A percentile compares a stretch with the other conserved stretches of the same genome.
Evolutionary conservation across 306 rosid species (phyloP).

Genomic region (Prunus mume): DNA sequence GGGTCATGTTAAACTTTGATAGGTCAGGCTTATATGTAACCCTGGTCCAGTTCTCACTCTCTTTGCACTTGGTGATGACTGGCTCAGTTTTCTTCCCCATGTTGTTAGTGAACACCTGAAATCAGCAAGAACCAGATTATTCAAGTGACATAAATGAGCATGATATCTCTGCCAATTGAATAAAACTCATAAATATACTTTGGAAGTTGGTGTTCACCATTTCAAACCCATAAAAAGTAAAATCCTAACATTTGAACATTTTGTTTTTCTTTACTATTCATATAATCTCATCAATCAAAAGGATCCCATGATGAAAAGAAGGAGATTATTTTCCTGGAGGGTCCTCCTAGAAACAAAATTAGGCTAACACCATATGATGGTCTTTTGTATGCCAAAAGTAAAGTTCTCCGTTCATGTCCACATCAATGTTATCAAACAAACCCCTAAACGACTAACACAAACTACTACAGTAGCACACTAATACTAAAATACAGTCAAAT

Average conservation of each 20-base stretch:
- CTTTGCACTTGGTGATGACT: slow-evolving; percentile 70
- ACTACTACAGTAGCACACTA: neutral
- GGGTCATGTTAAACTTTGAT: slow-evolving; percentile 70
- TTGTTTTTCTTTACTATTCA: neutral
- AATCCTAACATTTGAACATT: neutral
- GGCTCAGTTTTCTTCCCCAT: slow-evolving; percentile 84
- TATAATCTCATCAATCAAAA: neutral
- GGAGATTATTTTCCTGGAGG: neutral
- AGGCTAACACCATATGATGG: neutral
- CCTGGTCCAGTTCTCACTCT: slow-evolving; percentile 83
- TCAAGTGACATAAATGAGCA: neutral
- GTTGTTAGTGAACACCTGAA: slow-evolving; percentile 67
- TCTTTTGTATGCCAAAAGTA: neutral
- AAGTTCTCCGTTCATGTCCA: neutral
- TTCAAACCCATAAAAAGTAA: neutral
- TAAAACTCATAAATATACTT: too few species aligned
- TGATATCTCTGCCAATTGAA: neutral
- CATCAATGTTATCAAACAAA: neutral
- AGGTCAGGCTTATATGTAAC: slow-evolving; percentile 90
- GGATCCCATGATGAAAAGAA: neutral
- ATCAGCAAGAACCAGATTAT: slow-evolving; percentile 8
- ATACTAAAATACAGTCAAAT: neutral
- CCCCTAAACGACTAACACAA: neutral
- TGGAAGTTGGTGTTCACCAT: neutral
- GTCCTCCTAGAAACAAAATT: neutral